A percentile compares a stretch with the other conserved stretches of the same genome.
phyloP scores from a whole-genome alignment of 306 rosid species.

The Castanea sativa region DNA sequence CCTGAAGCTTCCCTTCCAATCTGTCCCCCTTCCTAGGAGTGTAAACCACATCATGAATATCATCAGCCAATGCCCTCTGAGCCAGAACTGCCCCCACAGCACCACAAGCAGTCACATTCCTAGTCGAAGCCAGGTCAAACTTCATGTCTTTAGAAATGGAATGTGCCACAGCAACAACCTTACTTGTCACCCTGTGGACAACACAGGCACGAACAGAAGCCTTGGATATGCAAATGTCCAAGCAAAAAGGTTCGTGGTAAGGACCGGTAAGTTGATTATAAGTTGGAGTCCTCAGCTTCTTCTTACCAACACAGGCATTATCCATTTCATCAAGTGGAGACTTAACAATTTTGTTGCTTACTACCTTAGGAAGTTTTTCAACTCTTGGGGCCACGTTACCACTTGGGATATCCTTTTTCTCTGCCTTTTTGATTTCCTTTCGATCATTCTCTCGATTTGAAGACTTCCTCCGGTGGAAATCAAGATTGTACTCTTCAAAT shows the following conservation, averaged over 20 bases:
- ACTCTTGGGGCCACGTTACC: constrained; percentile 15
- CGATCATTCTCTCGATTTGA: constrained; percentile 33
- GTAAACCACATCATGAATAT: constrained; percentile 72
- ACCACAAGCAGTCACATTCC: constrained; percentile 65
- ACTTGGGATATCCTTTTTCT: constrained; percentile 22
- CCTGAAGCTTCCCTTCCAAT: constrained; percentile 70
- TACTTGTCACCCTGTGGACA: constrained; percentile 75
- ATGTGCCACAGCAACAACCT: constrained; percentile 86
- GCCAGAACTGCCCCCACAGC: constrained; percentile 83
- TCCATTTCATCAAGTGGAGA: constrained; percentile 23
- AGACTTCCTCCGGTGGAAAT: constrained; percentile 70
- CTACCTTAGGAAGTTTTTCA: constrained; percentile 34
- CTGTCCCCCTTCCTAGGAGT: constrained; percentile 85
- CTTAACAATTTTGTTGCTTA: constrained; percentile 8
- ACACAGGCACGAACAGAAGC: constrained; percentile 85
- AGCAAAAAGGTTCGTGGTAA: constrained; percentile 85
- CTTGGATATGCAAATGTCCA: constrained; percentile 83
- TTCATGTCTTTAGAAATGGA: constrained; percentile 84
- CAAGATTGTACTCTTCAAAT: constrained; percentile 76
- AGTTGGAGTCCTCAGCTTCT: constrained; percentile 62
- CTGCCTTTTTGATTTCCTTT: constrained; percentile 25
- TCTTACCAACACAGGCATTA: constrained; percentile 28
- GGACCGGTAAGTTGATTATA: constrained; percentile 81
- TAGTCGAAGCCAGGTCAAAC: constrained; percentile 71
- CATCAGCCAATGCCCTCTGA: constrained; percentile 86